Base-by-base conservation (phyloP, 306 rosid genomes). In the Acacia crassicarpa region DNA sequence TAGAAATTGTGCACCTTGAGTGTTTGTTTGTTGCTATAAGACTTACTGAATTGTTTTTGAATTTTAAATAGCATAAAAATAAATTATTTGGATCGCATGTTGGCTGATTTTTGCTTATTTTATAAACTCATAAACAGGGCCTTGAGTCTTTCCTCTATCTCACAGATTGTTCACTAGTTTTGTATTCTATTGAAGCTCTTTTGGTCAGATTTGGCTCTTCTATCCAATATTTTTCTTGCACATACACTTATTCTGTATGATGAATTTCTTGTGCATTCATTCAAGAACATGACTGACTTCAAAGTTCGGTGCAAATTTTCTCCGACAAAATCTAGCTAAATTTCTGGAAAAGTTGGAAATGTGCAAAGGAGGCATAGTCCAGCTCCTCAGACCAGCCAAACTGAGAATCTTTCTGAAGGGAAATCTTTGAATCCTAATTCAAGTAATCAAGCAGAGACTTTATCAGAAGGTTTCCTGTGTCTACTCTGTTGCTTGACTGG, bases 281-380 rank as follows among this genome's bases (percentile, higher is more conserved):
- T 71, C 12, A 44, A 71, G 56, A 71, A 25, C 1, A 15, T 71
- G 75, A 71, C 58, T 73, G 45, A 46, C 63, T 16, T 32, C 23
- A 33, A 11, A 20, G 74, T 45, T 71, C 45, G 76, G 23, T 25
- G 38, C 76, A 23, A 7, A 9, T 45, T 44, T 71, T 71, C 32
- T 71, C 1, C 5, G 38, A 2, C 20, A 30, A 13, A 30, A 30
- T 5, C 30, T 30, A 13, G 19, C n/a, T 30, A 15, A 27, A 15
- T 27, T 5, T 94, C 97, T 83, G 98, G 97, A 71, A 94, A 94
- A 87, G 82, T 89, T 80, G 97, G 91, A 84, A 91, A 85, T 86
- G 81, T 87, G 88, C 98, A 89, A 81, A 92, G 88, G 89, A 90
- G 94, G 73, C 89, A 90, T 23, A 80, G 79, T 67, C 70, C 85